Evolutionary conservation across 768 basidiomycete species (phyloP).

Genomic region (Neoboletus magnificus): DNA sequence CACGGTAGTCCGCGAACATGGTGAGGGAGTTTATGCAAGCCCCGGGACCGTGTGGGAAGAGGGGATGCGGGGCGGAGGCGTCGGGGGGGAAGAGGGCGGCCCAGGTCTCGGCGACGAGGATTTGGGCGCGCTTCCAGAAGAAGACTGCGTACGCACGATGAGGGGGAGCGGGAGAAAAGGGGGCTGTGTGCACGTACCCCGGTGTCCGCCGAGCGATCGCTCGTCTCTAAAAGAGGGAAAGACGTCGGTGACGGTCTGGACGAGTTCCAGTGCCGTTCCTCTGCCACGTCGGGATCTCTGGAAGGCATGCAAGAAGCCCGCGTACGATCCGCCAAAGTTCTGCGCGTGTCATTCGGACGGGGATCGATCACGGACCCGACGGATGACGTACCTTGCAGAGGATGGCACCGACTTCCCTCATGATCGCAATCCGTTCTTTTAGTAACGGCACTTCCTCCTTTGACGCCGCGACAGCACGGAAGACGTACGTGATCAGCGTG

Average conservation of each 20-base stretch:
- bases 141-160: slow-evolving; percentile 44
- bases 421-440: slow-evolving; percentile 64
- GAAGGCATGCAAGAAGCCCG: slow-evolving; percentile 61
- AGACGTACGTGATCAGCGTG: slow-evolving; percentile 62
- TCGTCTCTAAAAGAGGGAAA: slow-evolving; percentile 83
- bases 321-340: slow-evolving; percentile 71
- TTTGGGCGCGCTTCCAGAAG: slow-evolving; percentile 91
- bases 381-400: slow-evolving; percentile 57
- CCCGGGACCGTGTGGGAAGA: slow-evolving; percentile 60
- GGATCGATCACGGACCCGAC: slow-evolving; percentile 7
- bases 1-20: slow-evolving; percentile 94
- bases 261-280: slow-evolving; percentile 71
- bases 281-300: slow-evolving; percentile 46
- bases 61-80: slow-evolving; percentile 51
- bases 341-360: slow-evolving; percentile 25
- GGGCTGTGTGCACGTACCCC: slow-evolving; percentile 40
- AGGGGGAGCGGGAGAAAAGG: not conserved
- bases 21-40: slow-evolving; percentile 69
- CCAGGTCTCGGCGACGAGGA: slow-evolving; percentile 89
- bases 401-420: slow-evolving; percentile 74
- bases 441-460: slow-evolving; percentile 69
- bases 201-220: slow-evolving; percentile 49
- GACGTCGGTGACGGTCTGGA: slow-evolving; percentile 60
- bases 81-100: slow-evolving; percentile 79
- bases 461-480: slow-evolving; percentile 56